Evolutionary conservation across 2,329 filamentous ascomycete species (phyloP).

Genomic region (Chaetomium strumarium): DNA sequence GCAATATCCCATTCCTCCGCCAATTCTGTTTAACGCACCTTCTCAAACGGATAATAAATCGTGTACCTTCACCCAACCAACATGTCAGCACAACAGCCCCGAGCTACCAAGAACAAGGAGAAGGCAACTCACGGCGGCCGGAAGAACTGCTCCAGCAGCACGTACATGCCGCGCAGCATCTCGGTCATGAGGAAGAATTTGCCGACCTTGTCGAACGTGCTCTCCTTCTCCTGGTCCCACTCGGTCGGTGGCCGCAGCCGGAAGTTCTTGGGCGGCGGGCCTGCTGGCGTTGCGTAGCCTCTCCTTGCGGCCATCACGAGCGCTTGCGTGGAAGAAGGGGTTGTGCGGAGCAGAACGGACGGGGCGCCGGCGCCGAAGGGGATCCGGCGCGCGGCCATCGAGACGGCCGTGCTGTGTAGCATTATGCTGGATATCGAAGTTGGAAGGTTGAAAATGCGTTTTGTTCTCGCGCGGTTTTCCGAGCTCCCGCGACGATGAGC

Average conservation of each 20-base stretch:
- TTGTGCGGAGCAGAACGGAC: constrained; percentile 7
- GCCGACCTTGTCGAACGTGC: constrained; percentile 72
- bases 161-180: constrained; percentile 97
- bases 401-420: constrained; percentile 20
- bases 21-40: constrained; percentile 44
- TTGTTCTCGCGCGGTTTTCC: no score
- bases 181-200: constrained; percentile 95
- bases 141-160: constrained; percentile 97
- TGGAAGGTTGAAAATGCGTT: background rate
- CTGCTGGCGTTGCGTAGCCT: constrained; percentile 62
- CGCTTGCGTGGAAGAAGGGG: no score
- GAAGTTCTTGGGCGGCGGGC: constrained; percentile 75
- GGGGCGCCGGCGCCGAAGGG: constrained; percentile 7
- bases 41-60: constrained; percentile 98
- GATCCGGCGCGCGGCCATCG: constrained; percentile 19
- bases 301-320: constrained; percentile 24
- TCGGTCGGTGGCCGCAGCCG: constrained; percentile 64
- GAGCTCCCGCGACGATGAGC: no score
- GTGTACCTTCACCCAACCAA: constrained; percentile 68
- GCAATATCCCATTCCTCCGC: background rate
- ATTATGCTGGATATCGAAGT: constrained; percentile 13
- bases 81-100: background rate
- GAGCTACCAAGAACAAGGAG: background rate
- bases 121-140: constrained; percentile 75
- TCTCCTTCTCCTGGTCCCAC: constrained; percentile 78